These are phyloP conservation scores for Talaromyces islandicus DNA, from an alignment of 2,329 filamentous ascomycete species.

Conservation along the genomic window DNA sequence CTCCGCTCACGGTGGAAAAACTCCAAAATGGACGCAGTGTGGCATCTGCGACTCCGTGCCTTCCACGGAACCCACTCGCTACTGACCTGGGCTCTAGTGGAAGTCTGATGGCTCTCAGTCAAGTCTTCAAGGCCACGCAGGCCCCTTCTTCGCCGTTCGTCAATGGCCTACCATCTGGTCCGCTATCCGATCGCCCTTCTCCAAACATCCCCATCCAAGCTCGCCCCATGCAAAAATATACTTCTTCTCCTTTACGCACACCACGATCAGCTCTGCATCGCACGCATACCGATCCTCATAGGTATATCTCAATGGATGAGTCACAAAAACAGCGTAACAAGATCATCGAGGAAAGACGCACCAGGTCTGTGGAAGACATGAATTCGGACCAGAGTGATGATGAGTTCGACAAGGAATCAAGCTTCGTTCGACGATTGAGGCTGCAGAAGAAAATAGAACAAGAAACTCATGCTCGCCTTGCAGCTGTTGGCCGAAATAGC, in stretches of 20 bases:
- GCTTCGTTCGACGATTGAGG: conserved; percentile 28
- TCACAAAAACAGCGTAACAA: conserved; percentile 38
- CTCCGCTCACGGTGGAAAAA: conserved; percentile 35
- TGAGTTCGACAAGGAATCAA: conserved; percentile 40
- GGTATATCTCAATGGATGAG: conserved; percentile 42
- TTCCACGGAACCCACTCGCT: conserved; percentile 39
- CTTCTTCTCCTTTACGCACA: conserved; percentile 34
- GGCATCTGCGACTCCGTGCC: conserved; percentile 29
- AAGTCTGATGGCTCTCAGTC: conserved; percentile 40
- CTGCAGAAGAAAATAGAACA: conserved; percentile 28
- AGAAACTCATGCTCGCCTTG: conserved; percentile 29
- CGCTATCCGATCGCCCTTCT: conserved; percentile 42
- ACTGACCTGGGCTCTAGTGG: conserved; percentile 29
- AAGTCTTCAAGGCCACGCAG: conserved; percentile 45
- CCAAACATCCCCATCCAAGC: conserved; percentile 42
- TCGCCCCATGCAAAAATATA: conserved; percentile 24
- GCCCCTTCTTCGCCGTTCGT: conserved; percentile 41
- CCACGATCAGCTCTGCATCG: conserved; percentile 27
- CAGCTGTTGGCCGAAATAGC: neutral
- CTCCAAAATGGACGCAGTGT: conserved; percentile 21
- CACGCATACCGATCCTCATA: conserved; percentile 35
- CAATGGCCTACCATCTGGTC: conserved; percentile 29
- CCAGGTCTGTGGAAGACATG: conserved; percentile 30
- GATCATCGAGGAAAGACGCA: conserved; percentile 24
- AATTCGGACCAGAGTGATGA: conserved; percentile 31